These are phyloP conservation scores for Tetracladium setigerum DNA, from an alignment of 495 filamentous ascomycete genomes.

Conservation along the genomic window DNA sequence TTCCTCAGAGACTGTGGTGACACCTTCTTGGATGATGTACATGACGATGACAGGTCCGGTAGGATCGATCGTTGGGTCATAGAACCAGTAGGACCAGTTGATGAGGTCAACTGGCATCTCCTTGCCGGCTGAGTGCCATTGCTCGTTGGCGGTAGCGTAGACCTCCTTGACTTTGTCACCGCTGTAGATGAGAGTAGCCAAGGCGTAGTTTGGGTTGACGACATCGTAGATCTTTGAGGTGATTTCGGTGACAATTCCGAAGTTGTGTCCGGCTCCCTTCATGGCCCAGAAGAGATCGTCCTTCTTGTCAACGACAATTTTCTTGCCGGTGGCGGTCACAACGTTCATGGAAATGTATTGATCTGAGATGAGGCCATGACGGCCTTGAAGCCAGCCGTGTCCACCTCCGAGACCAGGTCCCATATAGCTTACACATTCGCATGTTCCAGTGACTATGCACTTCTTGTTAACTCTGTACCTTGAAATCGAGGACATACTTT, in stretches of 20 bases:
- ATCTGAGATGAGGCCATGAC: constrained; percentile 52
- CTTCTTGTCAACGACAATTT: constrained; percentile 28
- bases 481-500: not conserved
- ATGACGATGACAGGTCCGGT: constrained; percentile 39
- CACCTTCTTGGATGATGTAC: constrained; percentile 45
- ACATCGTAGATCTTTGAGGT: constrained; percentile 39
- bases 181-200: constrained; percentile 37
- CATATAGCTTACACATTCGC: constrained; percentile 46
- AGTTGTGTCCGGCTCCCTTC: constrained; percentile 54
- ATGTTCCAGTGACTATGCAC: constrained; percentile 41
- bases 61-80: constrained; percentile 31
- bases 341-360: constrained; percentile 44
- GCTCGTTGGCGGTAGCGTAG: constrained; percentile 37
- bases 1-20: constrained; percentile 27
- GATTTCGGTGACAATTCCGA: constrained; percentile 49
- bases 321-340: constrained; percentile 48
- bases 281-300: constrained; percentile 51
- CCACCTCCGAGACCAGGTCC: constrained; percentile 55
- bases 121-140: constrained; percentile 28
- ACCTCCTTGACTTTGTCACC: constrained; percentile 40
- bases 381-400: constrained; percentile 51
- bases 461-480: constrained; percentile 4
- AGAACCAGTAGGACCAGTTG: constrained; percentile 46
- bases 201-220: constrained; percentile 31
- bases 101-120: constrained; percentile 33